A percentile compares a stretch with the other conserved stretches of the same genome.
Conservation (phyloP, 2,329 filamentous ascomycete genomes). For the Ophidiomyces ophidiicola region DNA sequence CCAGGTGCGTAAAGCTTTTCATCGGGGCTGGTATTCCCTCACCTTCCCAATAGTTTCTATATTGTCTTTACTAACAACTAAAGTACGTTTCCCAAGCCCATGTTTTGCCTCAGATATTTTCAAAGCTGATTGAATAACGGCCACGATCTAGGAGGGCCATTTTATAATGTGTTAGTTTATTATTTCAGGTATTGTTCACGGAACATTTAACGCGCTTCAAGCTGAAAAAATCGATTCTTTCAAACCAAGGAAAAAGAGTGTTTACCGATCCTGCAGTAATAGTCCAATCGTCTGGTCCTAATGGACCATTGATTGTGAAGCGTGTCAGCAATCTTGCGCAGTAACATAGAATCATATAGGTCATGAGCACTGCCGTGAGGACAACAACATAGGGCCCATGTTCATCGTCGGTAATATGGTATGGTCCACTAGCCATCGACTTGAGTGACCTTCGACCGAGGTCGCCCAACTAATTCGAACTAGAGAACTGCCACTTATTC, state of each 20-base stretch:
- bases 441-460: no score
- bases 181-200: neutral
- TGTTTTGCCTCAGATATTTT: slow-evolving; percentile 14
- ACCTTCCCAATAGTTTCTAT: slow-evolving; percentile 12
- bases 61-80: slow-evolving; percentile 3
- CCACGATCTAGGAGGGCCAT: slow-evolving; percentile 11
- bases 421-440: slow-evolving; percentile 3
- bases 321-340: slow-evolving; percentile 13
- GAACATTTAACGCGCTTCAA: neutral
- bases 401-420: slow-evolving; percentile 14
- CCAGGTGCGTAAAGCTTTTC: neutral
- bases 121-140: slow-evolving; percentile 13
- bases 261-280: slow-evolving; percentile 14
- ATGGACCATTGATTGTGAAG: slow-evolving; percentile 15
- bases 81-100: slow-evolving; percentile 13
- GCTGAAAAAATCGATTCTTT: neutral
- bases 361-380: slow-evolving; percentile 13
- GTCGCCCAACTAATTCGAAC: no score
- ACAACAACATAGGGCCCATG: slow-evolving; percentile 15
- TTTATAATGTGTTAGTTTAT: neutral
- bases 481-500: no score
- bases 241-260: neutral
- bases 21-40: neutral
- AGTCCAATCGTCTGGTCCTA: slow-evolving; percentile 14
- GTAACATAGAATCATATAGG: slow-evolving; percentile 15